Evolutionary conservation across 176 grass and related monocot species (phyloP).

Genomic region (Themeda triandra): DNA sequence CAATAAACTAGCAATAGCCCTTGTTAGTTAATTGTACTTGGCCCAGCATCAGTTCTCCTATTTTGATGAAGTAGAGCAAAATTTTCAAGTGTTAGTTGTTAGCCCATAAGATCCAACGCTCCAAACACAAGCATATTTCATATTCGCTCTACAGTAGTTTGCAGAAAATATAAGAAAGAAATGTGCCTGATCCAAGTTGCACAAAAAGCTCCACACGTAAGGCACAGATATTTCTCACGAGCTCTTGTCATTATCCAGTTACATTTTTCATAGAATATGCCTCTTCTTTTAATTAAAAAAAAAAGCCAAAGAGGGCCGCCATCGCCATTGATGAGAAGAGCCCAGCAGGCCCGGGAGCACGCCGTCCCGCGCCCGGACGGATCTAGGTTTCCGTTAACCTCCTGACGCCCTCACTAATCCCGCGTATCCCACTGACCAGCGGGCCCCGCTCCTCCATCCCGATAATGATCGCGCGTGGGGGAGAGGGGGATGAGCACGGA

Average conservation of each 20-base stretch:
- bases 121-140: too few species aligned
- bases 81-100: too few species aligned
- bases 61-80: too few species aligned
- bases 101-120: too few species aligned
- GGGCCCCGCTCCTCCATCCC: conserved; percentile 16
- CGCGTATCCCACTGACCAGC: neutral
- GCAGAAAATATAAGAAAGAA: too few species aligned
- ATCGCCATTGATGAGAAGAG: neutral
- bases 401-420: neutral
- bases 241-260: neutral
- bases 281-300: neutral
- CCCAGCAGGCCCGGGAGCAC: neutral
- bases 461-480: neutral
- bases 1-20: too few species aligned
- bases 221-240: neutral
- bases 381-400: conserved; percentile 58
- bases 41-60: too few species aligned
- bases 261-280: too few species aligned
- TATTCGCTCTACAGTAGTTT: too few species aligned
- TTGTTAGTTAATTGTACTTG: too few species aligned
- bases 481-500: neutral
- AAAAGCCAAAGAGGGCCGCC: neutral
- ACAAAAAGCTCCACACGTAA: neutral
- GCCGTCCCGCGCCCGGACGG: conserved; percentile 12
- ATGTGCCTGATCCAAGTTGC: neutral